Conservation (phyloP, 225 moss, liverwort and hornwort genomes). For the Sphagnum contortum region DNA sequence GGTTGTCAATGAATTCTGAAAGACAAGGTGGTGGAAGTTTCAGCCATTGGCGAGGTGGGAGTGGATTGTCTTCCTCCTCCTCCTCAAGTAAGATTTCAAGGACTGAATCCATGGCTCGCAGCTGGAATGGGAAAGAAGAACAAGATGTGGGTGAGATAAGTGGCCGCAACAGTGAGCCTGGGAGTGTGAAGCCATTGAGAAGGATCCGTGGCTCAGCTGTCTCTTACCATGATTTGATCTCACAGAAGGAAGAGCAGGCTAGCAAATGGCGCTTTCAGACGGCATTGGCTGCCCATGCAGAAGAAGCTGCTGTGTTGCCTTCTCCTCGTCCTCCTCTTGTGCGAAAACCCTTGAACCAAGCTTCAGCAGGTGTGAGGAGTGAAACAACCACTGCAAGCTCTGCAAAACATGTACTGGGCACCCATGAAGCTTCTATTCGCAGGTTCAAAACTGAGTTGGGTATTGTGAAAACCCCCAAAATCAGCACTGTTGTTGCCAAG, state of each 20-base stretch:
- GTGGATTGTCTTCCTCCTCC: no score
- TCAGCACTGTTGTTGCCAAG: no score
- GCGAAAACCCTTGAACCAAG: no score
- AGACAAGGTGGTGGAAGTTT: conserved; percentile 7
- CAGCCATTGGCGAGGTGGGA: no score
- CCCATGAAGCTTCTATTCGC: conserved; percentile 37
- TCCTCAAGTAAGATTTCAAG: conserved; percentile 20
- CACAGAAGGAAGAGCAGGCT: conserved; percentile 12
- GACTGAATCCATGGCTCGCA: conserved; percentile 22
- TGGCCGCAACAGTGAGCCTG: conserved; percentile 20
- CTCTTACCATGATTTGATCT: conserved; percentile 26
- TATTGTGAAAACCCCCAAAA: no score
- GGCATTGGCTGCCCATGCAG: conserved; percentile 10
- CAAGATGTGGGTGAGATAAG: conserved; percentile 8
- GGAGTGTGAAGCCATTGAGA: conserved; percentile 1
- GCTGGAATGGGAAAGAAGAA: conserved; percentile 29
- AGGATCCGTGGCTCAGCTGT: background rate
- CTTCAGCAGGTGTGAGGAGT: conserved; percentile 5
- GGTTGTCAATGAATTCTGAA: conserved; percentile 7
- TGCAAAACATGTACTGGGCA: conserved; percentile 16
- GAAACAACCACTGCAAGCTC: no score
- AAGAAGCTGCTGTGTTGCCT: conserved; percentile 9
- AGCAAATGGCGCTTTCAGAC: conserved; percentile 26
- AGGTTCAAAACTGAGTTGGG: conserved; percentile 24
- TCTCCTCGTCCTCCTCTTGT: conserved; percentile 11